Evolutionary conservation across 78 protist genomes (phyloP).

Genomic region (Anaeramoeba ignava): DNA sequence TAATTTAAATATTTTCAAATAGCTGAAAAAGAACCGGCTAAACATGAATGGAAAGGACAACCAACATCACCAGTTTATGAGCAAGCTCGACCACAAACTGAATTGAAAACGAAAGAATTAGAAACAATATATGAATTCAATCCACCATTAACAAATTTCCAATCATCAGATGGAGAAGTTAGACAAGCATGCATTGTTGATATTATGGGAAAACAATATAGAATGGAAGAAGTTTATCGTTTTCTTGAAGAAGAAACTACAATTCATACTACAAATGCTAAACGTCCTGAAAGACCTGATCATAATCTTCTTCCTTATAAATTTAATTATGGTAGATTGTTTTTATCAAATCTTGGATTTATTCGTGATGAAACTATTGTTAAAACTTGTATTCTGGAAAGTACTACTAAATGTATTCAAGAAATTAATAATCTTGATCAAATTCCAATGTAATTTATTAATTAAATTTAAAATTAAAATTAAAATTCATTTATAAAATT

Average conservation of each 20-base stretch:
- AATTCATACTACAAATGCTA: not conserved
- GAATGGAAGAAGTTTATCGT: not conserved
- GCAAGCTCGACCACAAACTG: not conserved
- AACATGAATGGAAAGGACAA: not conserved
- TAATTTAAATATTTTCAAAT: too few relatives aligned
- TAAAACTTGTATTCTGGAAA: too few relatives aligned
- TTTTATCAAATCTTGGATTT: not conserved
- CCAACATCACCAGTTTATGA: not conserved
- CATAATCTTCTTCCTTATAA: not conserved
- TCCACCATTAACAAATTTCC: not conserved
- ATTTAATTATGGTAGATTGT: not conserved
- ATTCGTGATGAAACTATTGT: too few relatives aligned
- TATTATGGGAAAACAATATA: not conserved
- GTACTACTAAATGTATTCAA: too few relatives aligned
- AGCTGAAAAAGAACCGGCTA: not conserved
- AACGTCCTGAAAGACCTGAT: not conserved
- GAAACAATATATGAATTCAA: not conserved
- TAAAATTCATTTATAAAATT: too few relatives aligned
- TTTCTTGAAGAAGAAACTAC: constrained; percentile 1
- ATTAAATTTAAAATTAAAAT: too few relatives aligned
- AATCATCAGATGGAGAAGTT: not conserved
- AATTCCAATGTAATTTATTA: too few relatives aligned
- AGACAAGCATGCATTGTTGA: not conserved
- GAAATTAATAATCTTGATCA: too few relatives aligned
- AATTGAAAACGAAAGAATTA: not conserved